Evolutionary conservation across 163 green algal species (phyloP).

Genomic region (Coccomyxa subellipsoidea): DNA sequence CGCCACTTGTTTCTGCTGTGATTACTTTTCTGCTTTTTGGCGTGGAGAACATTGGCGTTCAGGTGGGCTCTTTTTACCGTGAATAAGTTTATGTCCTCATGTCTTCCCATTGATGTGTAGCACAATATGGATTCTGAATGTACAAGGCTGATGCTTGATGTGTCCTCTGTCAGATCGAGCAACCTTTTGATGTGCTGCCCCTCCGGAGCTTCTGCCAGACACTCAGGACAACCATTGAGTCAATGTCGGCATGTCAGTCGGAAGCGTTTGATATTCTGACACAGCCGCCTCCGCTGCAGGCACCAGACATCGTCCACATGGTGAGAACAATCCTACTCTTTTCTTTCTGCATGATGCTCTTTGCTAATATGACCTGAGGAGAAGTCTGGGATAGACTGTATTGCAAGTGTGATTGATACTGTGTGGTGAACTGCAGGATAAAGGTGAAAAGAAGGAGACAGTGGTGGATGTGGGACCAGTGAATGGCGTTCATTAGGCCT

Average conservation of each 20-base stretch:
- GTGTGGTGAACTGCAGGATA: not conserved
- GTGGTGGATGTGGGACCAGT: not conserved
- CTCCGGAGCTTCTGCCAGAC: not conserved
- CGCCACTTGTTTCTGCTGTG: constrained; percentile 31
- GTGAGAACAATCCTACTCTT: not conserved
- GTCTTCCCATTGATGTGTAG: not conserved
- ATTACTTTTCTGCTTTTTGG: constrained; percentile 40
- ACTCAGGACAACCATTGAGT: not conserved
- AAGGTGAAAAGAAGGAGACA: not conserved
- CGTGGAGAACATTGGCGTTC: constrained; percentile 9
- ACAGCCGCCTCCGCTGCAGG: not conserved
- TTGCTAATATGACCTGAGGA: too few species aligned
- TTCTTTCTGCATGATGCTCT: too few species aligned
- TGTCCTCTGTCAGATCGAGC: not conserved
- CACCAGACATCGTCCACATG: not conserved
- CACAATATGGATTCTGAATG: too few species aligned
- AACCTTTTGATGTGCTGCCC: not conserved
- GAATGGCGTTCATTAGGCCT: not conserved
- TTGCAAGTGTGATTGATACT: not conserved
- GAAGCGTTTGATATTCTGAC: not conserved
- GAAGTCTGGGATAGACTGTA: too few species aligned
- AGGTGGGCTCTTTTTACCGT: not conserved
- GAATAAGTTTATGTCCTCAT: too few species aligned
- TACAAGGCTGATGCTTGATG: not conserved
- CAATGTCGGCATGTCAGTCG: not conserved